phyloP scores from a whole-genome alignment of 352 stramenopile species.

The Phytophthora pistaciae region DNA sequence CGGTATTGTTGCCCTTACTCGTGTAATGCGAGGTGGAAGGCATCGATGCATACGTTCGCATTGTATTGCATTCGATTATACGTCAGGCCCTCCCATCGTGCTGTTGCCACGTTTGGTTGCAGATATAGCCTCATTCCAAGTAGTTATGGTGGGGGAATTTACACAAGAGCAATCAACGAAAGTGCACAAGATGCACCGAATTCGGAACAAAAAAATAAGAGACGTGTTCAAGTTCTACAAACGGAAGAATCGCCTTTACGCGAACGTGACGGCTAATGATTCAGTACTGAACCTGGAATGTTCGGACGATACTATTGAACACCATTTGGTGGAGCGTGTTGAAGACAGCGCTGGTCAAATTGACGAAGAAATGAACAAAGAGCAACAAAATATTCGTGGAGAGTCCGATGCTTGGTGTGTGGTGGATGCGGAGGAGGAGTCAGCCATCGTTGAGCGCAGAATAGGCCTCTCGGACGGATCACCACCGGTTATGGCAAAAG shows the following conservation, averaged over 20 bases:
- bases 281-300: not conserved
- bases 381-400: not conserved
- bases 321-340: not conserved
- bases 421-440: too few relatives aligned
- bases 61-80: constrained; percentile 1
- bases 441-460: not conserved
- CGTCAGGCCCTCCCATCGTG: not conserved
- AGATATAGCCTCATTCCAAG: not conserved
- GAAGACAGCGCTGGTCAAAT: not conserved
- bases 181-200: not conserved
- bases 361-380: not conserved
- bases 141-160: not conserved
- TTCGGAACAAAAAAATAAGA: not conserved
- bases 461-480: not conserved
- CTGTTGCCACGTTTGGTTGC: not conserved
- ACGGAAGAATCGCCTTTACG: not conserved
- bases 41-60: not conserved
- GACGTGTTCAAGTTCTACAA: constrained; percentile 2
- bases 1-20: not conserved
- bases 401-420: not conserved
- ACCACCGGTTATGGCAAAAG: not conserved
- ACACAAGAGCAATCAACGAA: not conserved
- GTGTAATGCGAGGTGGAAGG: not conserved
- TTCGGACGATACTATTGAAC: not conserved
- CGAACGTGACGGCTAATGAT: not conserved